A percentile compares a stretch with the other conserved stretches of the same genome.
These are phyloP conservation scores for Cordyceps militaris DNA, from an alignment of 2,329 filamentous ascomycete genomes.

Conservation along the genomic window DNA sequence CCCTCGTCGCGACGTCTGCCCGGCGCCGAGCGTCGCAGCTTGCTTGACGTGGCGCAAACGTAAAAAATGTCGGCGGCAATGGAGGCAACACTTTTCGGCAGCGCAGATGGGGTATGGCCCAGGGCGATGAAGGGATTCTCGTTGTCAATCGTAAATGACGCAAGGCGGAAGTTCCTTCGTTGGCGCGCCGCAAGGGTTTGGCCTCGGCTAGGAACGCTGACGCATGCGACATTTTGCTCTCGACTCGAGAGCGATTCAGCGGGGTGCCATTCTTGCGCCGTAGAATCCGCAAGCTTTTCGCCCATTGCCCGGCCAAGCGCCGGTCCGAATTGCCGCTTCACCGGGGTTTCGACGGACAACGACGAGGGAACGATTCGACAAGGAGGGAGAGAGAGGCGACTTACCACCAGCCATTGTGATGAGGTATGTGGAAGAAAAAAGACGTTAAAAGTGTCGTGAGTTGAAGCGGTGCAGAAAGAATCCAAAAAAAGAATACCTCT, in stretches of 20 bases:
- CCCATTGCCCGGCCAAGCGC: neutral
- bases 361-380: conserved; percentile 6
- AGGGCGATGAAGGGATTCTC: neutral
- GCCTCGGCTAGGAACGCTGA: neutral
- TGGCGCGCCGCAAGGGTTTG: neutral
- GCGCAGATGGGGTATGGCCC: neutral
- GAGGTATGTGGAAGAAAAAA: conserved; percentile 16
- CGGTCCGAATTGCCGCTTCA: neutral
- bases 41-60: neutral
- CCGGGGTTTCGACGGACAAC: neutral
- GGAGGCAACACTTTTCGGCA: neutral
- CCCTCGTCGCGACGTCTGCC: neutral
- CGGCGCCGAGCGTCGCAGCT: neutral
- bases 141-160: neutral
- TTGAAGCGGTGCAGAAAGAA: conserved; percentile 16
- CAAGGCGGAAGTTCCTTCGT: neutral
- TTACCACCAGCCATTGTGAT: conserved; percentile 41
- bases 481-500: conserved; percentile 17
- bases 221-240: conserved; percentile 10
- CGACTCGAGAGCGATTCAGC: neutral
- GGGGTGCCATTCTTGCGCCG: neutral
- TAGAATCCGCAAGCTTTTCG: neutral
- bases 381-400: conserved; percentile 18
- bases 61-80: neutral
- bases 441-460: conserved; percentile 17